Evolutionary conservation across 2,329 filamentous ascomycete species (phyloP).

Genomic region (Coleophoma cylindrospora): DNA sequence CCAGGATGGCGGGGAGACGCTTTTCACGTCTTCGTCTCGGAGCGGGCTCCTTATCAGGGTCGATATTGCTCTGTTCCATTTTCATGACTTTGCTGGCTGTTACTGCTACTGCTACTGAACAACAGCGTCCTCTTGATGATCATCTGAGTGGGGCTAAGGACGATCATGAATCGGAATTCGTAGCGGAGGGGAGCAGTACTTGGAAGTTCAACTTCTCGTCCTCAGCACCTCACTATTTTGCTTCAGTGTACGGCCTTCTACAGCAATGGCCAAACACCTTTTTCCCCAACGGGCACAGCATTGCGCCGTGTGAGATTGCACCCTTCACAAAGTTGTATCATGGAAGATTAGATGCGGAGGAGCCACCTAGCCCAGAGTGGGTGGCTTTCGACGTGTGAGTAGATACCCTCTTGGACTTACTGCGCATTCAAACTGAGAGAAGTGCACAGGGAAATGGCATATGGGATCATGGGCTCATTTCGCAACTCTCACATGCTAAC

Average conservation of each 20-base stretch:
- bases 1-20: no score
- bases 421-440: conserved; percentile 3
- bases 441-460: conserved; percentile 40
- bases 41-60: no score
- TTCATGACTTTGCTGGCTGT: no score
- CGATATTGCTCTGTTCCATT: no score
- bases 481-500: conserved; percentile 40
- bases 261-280: conserved; percentile 47
- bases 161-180: no score
- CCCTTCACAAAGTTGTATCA: conserved; percentile 44
- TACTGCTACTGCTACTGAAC: no score
- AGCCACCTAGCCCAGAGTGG: conserved; percentile 44
- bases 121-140: no score
- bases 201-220: conserved; percentile 41
- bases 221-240: conserved; percentile 41
- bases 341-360: conserved; percentile 34
- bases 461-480: conserved; percentile 43
- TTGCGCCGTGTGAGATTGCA: conserved; percentile 40
- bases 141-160: no score
- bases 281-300: conserved; percentile 43
- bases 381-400: conserved; percentile 41
- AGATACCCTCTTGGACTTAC: neutral
- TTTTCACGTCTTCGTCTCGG: no score
- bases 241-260: conserved; percentile 38
- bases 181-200: neutral